These are phyloP conservation scores for Torulaspora indica DNA, from an alignment of 805 yeast species.

Conservation along the genomic window DNA sequence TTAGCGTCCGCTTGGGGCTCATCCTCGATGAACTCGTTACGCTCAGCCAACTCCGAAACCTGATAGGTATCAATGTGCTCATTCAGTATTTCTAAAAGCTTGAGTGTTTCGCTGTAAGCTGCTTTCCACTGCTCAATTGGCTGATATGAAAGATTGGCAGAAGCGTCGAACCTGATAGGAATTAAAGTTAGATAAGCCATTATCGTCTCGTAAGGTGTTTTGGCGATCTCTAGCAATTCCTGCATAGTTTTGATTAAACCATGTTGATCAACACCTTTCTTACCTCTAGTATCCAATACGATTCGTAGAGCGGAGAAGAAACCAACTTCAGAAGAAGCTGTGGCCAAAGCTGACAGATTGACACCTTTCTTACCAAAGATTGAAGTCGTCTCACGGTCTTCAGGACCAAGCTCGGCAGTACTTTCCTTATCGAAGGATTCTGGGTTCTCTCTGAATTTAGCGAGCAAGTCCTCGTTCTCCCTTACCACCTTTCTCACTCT, in stretches of 20 bases:
- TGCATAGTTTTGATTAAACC: constrained; percentile 76
- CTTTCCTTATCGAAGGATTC: constrained; percentile 63
- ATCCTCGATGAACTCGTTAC: constrained; percentile 68
- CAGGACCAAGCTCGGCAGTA: constrained; percentile 30
- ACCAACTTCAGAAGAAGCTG: constrained; percentile 39
- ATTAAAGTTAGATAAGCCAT: constrained; percentile 73
- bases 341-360: constrained; percentile 31
- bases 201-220: constrained; percentile 68
- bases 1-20: constrained; percentile 57
- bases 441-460: constrained; percentile 60
- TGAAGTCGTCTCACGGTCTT: constrained; percentile 32
- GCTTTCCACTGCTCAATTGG: constrained; percentile 76
- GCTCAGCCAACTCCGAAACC: constrained; percentile 68
- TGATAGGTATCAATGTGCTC: constrained; percentile 51
- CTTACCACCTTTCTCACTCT: constrained; percentile 75
- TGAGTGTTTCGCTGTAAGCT: constrained; percentile 56
- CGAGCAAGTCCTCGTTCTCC: constrained; percentile 59
- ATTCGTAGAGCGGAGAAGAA: constrained; percentile 70
- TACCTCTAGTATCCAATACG: constrained; percentile 88
- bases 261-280: constrained; percentile 78
- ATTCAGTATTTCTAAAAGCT: constrained; percentile 66
- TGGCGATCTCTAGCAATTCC: constrained; percentile 48
- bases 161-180: constrained; percentile 82
- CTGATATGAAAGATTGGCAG: constrained; percentile 63
- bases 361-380: constrained; percentile 34